phyloP scores from a whole-genome alignment of 805 yeast genomes.

The Candida insectorum region DNA sequence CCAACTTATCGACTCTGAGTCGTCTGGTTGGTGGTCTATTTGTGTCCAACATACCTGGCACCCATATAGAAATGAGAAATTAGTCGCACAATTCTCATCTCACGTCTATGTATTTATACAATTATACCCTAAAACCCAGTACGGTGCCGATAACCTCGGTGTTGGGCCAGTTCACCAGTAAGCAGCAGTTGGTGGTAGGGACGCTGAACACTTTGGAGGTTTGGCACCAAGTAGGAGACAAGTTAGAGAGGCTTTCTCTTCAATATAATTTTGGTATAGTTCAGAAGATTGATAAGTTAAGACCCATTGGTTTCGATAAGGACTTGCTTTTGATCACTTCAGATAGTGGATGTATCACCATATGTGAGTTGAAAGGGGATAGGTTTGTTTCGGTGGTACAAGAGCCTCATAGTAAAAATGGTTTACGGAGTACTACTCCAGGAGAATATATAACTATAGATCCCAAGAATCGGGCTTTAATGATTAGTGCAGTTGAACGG shows the following conservation, averaged over 20 bases:
- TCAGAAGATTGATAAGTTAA: constrained; percentile 49
- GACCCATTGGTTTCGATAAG: constrained; percentile 47
- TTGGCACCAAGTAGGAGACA: constrained; percentile 56
- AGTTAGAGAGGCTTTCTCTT: constrained; percentile 37
- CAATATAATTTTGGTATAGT: constrained; percentile 59
- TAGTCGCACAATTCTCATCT: neutral
- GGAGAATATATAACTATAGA: constrained; percentile 72
- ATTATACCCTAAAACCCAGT: constrained; percentile 67
- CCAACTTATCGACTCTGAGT: neutral
- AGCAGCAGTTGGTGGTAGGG: constrained; percentile 59
- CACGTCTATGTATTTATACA: constrained; percentile 51
- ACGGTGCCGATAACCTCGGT: constrained; percentile 51
- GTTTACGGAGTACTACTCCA: constrained; percentile 71
- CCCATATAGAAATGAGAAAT: constrained; percentile 8
- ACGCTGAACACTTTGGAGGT: constrained; percentile 54
- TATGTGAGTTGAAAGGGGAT: constrained; percentile 46
- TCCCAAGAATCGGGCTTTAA: constrained; percentile 64
- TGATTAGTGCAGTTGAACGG: constrained; percentile 71
- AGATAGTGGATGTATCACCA: constrained; percentile 71
- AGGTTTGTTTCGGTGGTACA: constrained; percentile 48
- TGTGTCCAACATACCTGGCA: constrained; percentile 13
- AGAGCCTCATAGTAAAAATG: constrained; percentile 72
- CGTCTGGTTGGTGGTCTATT: no score
- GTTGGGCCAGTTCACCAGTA: constrained; percentile 61
- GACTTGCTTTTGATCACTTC: constrained; percentile 69